Percentiles rank a stretch among this genome's conserved stretches.
Conservation (phyloP, 2,329 filamentous ascomycete species). For the Aspergillus arachidicola region DNA sequence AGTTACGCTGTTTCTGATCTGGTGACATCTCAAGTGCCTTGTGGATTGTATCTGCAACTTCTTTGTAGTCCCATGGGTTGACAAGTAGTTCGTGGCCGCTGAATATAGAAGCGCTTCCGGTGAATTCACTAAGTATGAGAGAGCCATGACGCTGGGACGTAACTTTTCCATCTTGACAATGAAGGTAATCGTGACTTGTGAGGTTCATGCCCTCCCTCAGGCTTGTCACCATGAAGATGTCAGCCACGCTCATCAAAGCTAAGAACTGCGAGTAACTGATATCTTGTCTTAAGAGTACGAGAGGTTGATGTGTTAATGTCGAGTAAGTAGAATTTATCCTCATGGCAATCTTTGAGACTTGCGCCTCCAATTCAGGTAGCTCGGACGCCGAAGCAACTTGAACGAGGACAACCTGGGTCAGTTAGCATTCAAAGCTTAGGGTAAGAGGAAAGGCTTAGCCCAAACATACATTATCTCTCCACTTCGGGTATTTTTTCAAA, state of each 20-base stretch:
- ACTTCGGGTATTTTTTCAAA: slow-evolving; percentile 85
- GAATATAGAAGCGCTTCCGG: slow-evolving; percentile 84
- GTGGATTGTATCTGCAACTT: slow-evolving; percentile 83
- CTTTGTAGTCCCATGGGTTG: slow-evolving; percentile 92
- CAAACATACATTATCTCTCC: slow-evolving; percentile 66
- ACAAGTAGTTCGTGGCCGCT: slow-evolving; percentile 76
- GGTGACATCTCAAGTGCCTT: slow-evolving; percentile 77
- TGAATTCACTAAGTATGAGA: slow-evolving; percentile 91
- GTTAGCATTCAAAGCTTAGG: slow-evolving; percentile 3
- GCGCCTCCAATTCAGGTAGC: slow-evolving; percentile 79
- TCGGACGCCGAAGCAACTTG: slow-evolving; percentile 89
- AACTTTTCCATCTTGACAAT: slow-evolving; percentile 81
- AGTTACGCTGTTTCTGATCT: slow-evolving; percentile 72
- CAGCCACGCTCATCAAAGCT: slow-evolving; percentile 83
- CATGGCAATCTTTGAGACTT: slow-evolving; percentile 88
- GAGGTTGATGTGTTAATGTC: slow-evolving; percentile 83
- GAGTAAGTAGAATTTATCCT: slow-evolving; percentile 88
- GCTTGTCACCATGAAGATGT: slow-evolving; percentile 89
- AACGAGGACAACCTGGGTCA: slow-evolving; percentile 72
- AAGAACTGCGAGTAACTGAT: slow-evolving; percentile 90
- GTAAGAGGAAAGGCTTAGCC: slow-evolving; percentile 8
- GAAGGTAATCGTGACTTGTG: slow-evolving; percentile 88
- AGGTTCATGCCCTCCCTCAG: slow-evolving; percentile 96
- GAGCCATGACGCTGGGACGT: slow-evolving; percentile 77
- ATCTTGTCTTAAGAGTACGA: slow-evolving; percentile 90